Conservation (phyloP, 257 asterid species). For the Anisodus tanguticus region DNA sequence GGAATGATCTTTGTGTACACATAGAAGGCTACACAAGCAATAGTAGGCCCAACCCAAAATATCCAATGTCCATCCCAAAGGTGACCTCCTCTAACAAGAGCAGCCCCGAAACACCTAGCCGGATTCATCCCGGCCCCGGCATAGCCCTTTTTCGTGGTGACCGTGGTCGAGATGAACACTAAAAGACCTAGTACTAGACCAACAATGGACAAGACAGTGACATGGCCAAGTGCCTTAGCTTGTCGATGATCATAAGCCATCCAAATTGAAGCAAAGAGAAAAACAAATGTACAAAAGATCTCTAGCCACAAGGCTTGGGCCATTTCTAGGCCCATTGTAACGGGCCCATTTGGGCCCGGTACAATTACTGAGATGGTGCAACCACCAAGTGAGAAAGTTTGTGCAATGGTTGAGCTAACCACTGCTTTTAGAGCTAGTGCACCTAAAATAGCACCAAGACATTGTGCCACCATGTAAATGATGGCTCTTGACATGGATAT, state of each 20-base stretch:
- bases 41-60: conserved; percentile 73
- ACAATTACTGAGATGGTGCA: conserved; percentile 62
- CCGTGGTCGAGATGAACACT: conserved; percentile 62
- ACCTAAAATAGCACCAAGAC: conserved; percentile 62
- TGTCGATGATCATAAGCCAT: conserved; percentile 78
- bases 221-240: conserved; percentile 54
- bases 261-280: conserved; percentile 75
- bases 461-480: conserved; percentile 62
- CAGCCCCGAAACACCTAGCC: conserved; percentile 76
- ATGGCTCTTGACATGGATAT: conserved; percentile 67
- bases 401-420: conserved; percentile 43
- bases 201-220: conserved; percentile 47
- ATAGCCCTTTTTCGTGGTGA: conserved; percentile 62
- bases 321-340: conserved; percentile 50
- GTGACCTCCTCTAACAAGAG: conserved; percentile 74
- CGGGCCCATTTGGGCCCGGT: conserved; percentile 59
- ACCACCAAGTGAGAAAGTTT: conserved; percentile 66
- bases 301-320: conserved; percentile 74
- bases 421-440: conserved; percentile 76
- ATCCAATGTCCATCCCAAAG: conserved; percentile 85
- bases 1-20: conserved; percentile 74
- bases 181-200: conserved; percentile 68
- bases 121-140: conserved; percentile 83
- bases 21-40: conserved; percentile 62
- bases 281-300: conserved; percentile 60